These are phyloP conservation scores for Naematelia encephala DNA, from an alignment of 768 basidiomycete species.

Conservation along the genomic window DNA sequence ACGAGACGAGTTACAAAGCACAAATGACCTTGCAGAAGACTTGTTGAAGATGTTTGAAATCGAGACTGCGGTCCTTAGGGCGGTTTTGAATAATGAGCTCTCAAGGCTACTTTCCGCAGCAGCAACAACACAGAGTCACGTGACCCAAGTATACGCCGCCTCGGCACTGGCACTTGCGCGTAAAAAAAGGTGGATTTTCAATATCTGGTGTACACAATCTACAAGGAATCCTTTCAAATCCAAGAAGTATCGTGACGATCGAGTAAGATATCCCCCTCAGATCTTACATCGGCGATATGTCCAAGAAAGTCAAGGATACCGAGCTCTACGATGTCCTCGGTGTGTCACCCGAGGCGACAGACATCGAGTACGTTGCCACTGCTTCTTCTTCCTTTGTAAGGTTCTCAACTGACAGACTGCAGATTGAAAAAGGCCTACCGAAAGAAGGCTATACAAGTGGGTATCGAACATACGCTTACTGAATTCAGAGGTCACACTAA, in stretches of 20 bases:
- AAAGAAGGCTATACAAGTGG: constrained; percentile 86
- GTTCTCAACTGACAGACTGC: constrained; percentile 10
- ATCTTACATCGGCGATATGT: constrained; percentile 4
- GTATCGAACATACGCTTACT: constrained; percentile 33
- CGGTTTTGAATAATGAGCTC: neutral
- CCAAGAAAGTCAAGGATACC: constrained; percentile 49
- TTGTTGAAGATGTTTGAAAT: neutral
- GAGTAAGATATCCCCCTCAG: neutral
- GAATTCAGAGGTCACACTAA: neutral
- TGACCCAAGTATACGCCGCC: neutral
- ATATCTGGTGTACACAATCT: no score
- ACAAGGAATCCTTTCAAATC: no score
- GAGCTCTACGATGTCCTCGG: constrained; percentile 50
- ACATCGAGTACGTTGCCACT: constrained; percentile 43
- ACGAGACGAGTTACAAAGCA: no score
- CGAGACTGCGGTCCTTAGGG: neutral
- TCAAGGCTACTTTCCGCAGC: neutral
- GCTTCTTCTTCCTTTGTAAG: neutral
- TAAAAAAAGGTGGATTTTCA: no score
- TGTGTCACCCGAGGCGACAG: constrained; percentile 47
- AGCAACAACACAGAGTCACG: neutral
- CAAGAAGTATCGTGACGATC: no score
- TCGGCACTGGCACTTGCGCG: no score
- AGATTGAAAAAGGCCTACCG: constrained; percentile 89
- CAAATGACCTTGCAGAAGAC: no score